Conservation (phyloP, 805 yeast species). For the Candida maesae region DNA sequence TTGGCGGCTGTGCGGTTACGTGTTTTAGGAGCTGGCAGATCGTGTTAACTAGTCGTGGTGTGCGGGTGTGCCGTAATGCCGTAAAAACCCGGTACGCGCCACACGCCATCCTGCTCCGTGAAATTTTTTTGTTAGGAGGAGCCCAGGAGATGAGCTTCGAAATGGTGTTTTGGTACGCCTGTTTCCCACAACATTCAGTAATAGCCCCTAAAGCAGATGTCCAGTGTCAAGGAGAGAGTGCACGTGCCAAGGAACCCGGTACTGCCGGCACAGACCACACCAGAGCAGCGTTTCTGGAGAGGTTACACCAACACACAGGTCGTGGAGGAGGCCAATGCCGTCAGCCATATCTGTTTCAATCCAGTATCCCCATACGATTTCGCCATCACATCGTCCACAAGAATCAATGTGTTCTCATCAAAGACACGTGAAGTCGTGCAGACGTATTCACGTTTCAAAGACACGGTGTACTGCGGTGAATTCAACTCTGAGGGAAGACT, state of each 20-base stretch:
- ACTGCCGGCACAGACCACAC: constrained; percentile 79
- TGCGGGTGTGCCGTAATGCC: neutral
- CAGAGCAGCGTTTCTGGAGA: constrained; percentile 94
- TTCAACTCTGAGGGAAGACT: constrained; percentile 89
- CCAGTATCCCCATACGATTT: constrained; percentile 85
- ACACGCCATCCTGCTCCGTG: constrained; percentile 5
- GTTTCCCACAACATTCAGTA: too few relatives aligned
- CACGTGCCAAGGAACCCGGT: constrained; percentile 66
- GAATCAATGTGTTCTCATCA: constrained; percentile 91
- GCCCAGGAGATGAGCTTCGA: constrained; percentile 1
- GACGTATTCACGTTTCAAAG: constrained; percentile 84
- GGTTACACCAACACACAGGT: constrained; percentile 81
- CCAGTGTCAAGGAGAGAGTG: constrained; percentile 64
- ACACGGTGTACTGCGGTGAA: constrained; percentile 88
- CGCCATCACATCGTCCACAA: constrained; percentile 87
- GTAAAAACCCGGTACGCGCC: constrained; percentile 1
- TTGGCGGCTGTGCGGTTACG: too few relatives aligned
- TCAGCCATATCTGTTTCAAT: constrained; percentile 82
- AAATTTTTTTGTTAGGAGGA: constrained; percentile 3
- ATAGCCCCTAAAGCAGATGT: too few relatives aligned
- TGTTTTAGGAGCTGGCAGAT: too few relatives aligned
- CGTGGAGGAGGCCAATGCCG: constrained; percentile 90
- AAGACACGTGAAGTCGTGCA: constrained; percentile 88
- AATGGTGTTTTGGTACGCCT: neutral
- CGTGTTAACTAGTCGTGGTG: neutral